phyloP scores from a whole-genome alignment of 345 rosid species.

The Aethionema arabicum region DNA sequence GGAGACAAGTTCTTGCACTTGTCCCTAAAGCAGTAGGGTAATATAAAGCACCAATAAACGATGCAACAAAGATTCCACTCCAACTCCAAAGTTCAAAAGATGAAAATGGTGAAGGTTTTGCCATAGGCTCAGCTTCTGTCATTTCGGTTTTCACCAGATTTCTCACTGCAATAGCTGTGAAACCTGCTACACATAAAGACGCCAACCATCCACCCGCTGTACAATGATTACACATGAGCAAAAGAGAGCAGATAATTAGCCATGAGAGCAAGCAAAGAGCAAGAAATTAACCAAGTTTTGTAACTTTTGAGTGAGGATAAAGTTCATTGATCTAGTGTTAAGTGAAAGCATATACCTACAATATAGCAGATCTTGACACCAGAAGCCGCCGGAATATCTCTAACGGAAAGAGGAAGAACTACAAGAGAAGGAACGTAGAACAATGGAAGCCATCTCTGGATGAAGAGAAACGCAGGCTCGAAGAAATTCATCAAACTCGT shows the following conservation, averaged over 20 bases:
- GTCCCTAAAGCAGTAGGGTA: constrained; percentile 77
- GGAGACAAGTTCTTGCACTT: constrained; percentile 78
- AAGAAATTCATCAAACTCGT: constrained; percentile 68
- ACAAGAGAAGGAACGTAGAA: constrained; percentile 93
- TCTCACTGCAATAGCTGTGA: constrained; percentile 78
- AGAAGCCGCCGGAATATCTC: constrained; percentile 90
- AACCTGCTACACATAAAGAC: constrained; percentile 88
- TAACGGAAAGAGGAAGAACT: constrained; percentile 82
- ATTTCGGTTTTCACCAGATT: constrained; percentile 80
- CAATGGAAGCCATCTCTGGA: constrained; percentile 95
- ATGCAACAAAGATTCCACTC: constrained; percentile 67
- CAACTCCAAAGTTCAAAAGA: constrained; percentile 69
- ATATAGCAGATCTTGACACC: constrained; percentile 88
- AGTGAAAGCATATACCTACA: constrained; percentile 42
- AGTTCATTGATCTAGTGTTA: background rate
- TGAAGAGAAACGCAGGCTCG: constrained; percentile 78
- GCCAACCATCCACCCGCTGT: constrained; percentile 96
- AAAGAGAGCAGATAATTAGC: background rate
- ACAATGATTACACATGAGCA: constrained; percentile 16
- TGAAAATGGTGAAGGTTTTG: constrained; percentile 78
- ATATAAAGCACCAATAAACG: constrained; percentile 63
- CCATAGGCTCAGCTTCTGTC: constrained; percentile 93
- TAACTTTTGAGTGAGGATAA: background rate
- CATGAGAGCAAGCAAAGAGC: background rate
- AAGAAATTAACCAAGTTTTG: background rate